A percentile compares a stretch with the other conserved stretches of the same genome.
Conservation (phyloP, 768 basidiomycete genomes). For the Hirschioporus abietinus region DNA sequence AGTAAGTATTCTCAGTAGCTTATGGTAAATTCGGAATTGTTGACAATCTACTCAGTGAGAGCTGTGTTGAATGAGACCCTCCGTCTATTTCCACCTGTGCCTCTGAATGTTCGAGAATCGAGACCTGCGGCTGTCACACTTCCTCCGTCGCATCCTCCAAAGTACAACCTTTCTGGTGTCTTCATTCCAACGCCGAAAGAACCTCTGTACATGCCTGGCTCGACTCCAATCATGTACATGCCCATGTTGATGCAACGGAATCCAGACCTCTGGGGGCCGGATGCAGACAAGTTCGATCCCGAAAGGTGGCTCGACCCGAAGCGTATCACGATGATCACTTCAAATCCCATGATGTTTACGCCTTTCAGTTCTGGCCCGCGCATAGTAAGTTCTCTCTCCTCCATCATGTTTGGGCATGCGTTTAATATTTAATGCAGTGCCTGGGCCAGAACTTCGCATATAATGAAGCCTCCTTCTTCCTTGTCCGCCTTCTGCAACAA, state of each 20-base stretch:
- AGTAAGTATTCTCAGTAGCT: constrained; percentile 33
- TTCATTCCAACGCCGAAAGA: constrained; percentile 31
- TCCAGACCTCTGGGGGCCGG: constrained; percentile 62
- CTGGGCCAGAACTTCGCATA: constrained; percentile 72
- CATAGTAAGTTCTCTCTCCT: constrained; percentile 29
- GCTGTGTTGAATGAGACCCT: constrained; percentile 78
- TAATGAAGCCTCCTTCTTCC: constrained; percentile 71
- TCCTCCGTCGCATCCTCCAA: constrained; percentile 39
- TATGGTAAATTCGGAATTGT: neutral
- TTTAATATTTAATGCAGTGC: constrained; percentile 36
- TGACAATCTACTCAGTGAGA: constrained; percentile 40
- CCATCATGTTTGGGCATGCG: constrained; percentile 13
- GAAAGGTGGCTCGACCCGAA: constrained; percentile 68
- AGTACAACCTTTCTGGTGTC: neutral
- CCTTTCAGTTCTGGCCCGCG: constrained; percentile 73
- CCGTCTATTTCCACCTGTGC: constrained; percentile 74
- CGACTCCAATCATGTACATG: constrained; percentile 52
- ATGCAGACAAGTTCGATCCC: constrained; percentile 74
- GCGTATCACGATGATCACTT: constrained; percentile 42
- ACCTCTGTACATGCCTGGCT: constrained; percentile 55
- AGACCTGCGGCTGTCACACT: constrained; percentile 44
- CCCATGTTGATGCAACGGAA: constrained; percentile 65
- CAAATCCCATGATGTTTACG: constrained; percentile 63
- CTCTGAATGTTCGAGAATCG: constrained; percentile 61
- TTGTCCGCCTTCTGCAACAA: constrained; percentile 60